Base-by-base conservation (phyloP, 1,284 basidiomycete species). In the Leucoagaricus sp. region DNA sequence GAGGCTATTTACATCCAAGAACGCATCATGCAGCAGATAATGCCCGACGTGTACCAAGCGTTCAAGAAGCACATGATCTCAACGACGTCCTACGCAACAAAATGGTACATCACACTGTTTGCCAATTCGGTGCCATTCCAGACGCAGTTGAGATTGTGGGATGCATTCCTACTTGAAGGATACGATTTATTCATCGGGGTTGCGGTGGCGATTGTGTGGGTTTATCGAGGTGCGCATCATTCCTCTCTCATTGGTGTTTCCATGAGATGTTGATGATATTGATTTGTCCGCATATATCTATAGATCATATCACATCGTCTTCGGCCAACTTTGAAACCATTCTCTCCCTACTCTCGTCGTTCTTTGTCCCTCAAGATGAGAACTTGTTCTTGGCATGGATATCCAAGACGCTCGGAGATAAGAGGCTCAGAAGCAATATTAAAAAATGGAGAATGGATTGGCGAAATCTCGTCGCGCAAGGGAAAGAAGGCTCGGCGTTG, bases 81-180 rank as follows among this genome's bases (percentile, higher is more conserved):
- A 4, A 94, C 93, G 3, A 96, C 94, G 38, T 87, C 93, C 15
- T 99, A 96, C 72, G 96, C 94, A 29, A 98, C 96, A 1, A 98
- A 98, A 72, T 99, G 96, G 96, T 99, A 98, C 73, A 99, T 99
- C 71, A 99, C 97, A 1, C 78, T 99, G 15, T 96, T 96, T 66
- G 87, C 94, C 52, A 98, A 97, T 69, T 91, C 91, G 1, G 87
- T 99, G n/a, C 95, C 96, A 12, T 99, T 97, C 70, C 91, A 95
- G 72, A 94, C 90, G 44, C 95, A 98, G 75, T 75, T 99, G 38
- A 82, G 97, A 57, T 69, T 99, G 21, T 99, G 96, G 96, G 96
- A 99, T 71, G 92, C 85, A 1, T 91, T 96, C 67, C 77, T 98
- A 47, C 73, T 96, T 21, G 94, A 98, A 61, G 97, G 97, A 4